These are phyloP conservation scores for Agrostemma githago DNA, from an alignment of 148 eudicot genomes.

Conservation along the genomic window DNA sequence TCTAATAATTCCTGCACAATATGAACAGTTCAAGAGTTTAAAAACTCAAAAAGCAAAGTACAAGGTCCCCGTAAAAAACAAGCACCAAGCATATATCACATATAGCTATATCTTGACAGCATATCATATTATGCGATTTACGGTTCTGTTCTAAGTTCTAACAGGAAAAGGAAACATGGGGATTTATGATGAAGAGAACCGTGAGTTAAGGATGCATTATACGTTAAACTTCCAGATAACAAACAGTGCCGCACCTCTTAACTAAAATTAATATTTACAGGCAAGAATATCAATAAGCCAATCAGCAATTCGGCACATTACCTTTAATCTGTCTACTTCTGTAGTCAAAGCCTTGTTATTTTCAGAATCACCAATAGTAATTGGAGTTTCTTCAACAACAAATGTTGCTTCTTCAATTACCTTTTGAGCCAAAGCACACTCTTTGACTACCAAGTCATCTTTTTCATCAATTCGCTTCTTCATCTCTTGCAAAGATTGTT, in stretches of 20 bases:
- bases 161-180: background rate
- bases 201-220: background rate
- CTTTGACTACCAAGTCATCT: slow-evolving; percentile 50
- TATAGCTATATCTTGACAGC: background rate
- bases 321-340: slow-evolving; percentile 79
- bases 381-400: slow-evolving; percentile 59
- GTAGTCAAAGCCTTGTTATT: slow-evolving; percentile 51
- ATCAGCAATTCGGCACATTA: slow-evolving; percentile 20
- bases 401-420: slow-evolving; percentile 55
- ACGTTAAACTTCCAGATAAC: background rate
- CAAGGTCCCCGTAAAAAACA: background rate
- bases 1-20: slow-evolving; percentile 51
- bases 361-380: slow-evolving; percentile 61
- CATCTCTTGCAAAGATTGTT: slow-evolving; percentile 61
- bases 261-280: background rate
- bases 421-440: slow-evolving; percentile 57
- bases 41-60: background rate
- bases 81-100: background rate
- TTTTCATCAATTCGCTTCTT: slow-evolving; percentile 55
- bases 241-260: background rate
- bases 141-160: background rate
- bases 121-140: background rate
- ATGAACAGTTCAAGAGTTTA: slow-evolving; percentile 1
- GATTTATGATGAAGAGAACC: background rate
- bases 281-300: slow-evolving; percentile 3